Base-by-base conservation (phyloP, 2,329 filamentous ascomycete species). In the Penicillium sp. region DNA sequence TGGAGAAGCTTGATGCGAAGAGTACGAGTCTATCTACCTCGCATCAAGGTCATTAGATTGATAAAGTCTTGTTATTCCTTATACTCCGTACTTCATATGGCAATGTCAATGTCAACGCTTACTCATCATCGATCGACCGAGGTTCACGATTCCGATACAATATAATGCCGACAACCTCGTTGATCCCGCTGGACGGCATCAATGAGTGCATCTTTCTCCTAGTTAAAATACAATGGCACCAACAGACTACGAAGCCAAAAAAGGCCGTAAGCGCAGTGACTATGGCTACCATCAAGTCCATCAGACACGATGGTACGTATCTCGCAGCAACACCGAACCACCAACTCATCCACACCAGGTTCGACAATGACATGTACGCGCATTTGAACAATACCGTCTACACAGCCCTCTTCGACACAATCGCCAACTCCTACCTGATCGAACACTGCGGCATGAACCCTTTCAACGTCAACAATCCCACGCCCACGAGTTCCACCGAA, bases 351-450 rank as follows among this genome's bases (percentile, higher is more conserved):
- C 9, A 22, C 7, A 7, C 4, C 15, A 40, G 86, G 86, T 81
- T 79, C 61, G 88, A 95, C 65, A 94, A 94, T 60, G 88, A 95
- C 68, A 92, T 93, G 85, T 95, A 92, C 64, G 76, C 85, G 44
- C 90, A 96, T 61, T 79, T 94, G 73, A 95, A 95, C 68, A 95
- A 94, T 60, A 84, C 81, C 27, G 75, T 92, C 37, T 95, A 95
- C 65, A 85, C 85, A 54, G 82, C 84, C 45, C 74, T 93, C 39
- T 92, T 94, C 62, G 90, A 96, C 68, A 89, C 85, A 1, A 78
- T 94, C 41, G 80, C 94, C 60, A 96, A 95, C 64, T 76, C 82
- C 32, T 96, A 92, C 62, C 76, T 96, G 12, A 87, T 94, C 45
- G 72, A 82, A 35, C 72, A 85, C 55, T 93, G 86, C 62, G 76